Base-by-base conservation (phyloP, 768 basidiomycete species). In the Fibroporia radiculosa region DNA sequence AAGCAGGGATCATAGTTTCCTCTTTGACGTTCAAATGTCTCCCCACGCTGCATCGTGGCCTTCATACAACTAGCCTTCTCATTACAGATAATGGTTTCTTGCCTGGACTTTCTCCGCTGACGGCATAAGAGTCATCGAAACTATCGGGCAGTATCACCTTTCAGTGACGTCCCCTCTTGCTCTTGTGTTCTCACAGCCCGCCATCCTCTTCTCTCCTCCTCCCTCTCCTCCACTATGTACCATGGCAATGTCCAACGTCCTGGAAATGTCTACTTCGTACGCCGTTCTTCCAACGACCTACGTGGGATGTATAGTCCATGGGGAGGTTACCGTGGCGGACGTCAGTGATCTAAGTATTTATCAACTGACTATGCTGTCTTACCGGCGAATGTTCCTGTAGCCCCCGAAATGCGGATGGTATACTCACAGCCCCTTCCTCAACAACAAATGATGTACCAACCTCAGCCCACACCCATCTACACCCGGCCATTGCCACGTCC, bases 381-480 rank as follows among this genome's bases (percentile, higher is more conserved):
- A 6, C 11, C 26, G 19, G 5, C n/a, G 39, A 26, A 16, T 18
- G 4, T 27, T 4, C 33, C 25, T 27, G 24, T 44, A 55, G 55
- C 58, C 23, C 58, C 58, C 4, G 56, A 60, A 36, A 60, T 60
- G 59, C 54, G 57, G 46, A 54, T 54, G 47, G 50, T 45, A 13
- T 56, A 57, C 35, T 48, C 52, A 20, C 59, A 58, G 38, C 59
- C 59, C 6, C 16, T 46, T 13, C 42, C 57, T 4, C 54, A 54
- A 47, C 56, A 55, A 16, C 44, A 45, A 23, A 57, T 58, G 51
- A 40, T 56, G 31, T 60, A 58, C 44, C 27, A 22, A 13, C 55
- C 50, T 40, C 47, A 40, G 18, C 52, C n/a, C n/a, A 49, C 53
- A 22, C 28, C 51, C 20, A 38, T 46, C 19, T 52, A 55, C 42